Percentiles rank a stretch among this genome's conserved stretches.
phyloP scores from a whole-genome alignment of 176 grass and related monocot species.

The Pharus latifolius region DNA sequence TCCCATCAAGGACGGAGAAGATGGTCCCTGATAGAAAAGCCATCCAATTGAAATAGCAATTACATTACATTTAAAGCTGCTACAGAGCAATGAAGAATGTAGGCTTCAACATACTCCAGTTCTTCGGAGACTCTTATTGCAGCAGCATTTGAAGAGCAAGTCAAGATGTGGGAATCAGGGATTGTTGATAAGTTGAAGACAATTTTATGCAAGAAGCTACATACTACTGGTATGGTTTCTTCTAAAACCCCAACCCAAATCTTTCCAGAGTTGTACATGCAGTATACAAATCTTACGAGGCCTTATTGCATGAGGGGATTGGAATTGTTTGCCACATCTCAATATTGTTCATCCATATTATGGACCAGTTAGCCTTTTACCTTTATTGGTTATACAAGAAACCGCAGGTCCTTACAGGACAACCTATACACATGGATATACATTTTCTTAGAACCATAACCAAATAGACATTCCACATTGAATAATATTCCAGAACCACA shows the following conservation, averaged over 20 bases:
- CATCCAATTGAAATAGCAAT: background rate
- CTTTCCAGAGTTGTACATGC: background rate
- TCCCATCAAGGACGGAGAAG: conserved; percentile 63
- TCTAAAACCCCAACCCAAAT: too few species aligned
- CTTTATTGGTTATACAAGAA: background rate
- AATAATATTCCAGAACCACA: background rate
- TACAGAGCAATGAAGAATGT: too few species aligned
- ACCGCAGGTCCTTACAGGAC: background rate
- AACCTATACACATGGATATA: background rate
- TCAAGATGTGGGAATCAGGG: background rate
- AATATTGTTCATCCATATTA: background rate
- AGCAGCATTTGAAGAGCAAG: background rate
- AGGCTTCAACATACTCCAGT: background rate
- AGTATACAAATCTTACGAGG: background rate
- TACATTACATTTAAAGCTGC: background rate
- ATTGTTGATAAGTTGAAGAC: too few species aligned
- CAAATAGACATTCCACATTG: background rate
- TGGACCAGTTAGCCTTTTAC: background rate
- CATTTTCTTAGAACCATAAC: background rate
- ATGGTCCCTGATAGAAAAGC: conserved; percentile 41
- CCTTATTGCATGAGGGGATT: background rate
- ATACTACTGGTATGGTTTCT: too few species aligned
- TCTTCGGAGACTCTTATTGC: background rate
- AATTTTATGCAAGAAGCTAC: background rate
- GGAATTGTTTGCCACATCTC: background rate